Evolutionary conservation across 805 yeast genomes (phyloP).

Genomic region (Metschnikowia lachancei): DNA sequence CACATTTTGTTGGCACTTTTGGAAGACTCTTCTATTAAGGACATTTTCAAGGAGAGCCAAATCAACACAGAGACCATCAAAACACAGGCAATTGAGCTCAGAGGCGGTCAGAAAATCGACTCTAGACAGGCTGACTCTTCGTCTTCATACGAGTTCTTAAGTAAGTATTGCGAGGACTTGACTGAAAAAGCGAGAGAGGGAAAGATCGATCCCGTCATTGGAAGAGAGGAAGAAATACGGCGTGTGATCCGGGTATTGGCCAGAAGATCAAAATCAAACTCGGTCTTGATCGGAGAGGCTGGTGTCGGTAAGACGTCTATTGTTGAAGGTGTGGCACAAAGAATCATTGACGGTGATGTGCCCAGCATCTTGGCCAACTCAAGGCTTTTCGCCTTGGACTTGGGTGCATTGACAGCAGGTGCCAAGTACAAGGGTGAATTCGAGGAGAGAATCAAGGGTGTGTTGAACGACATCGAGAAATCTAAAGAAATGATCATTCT

Average conservation of each 20-base stretch:
- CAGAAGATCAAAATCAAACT: conserved; percentile 96
- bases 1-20: conserved; percentile 82
- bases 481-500: conserved; percentile 81
- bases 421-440: conserved; percentile 98
- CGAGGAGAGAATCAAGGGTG: conserved; percentile 97
- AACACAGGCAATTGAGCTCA: conserved; percentile 71
- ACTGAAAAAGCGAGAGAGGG: conserved; percentile 93
- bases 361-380: conserved; percentile 83
- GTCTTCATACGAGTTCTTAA: conserved; percentile 74
- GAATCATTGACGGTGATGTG: conserved; percentile 93
- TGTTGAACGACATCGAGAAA: conserved; percentile 87
- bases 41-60: conserved; percentile 66
- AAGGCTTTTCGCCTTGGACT: conserved; percentile 80
- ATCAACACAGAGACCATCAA: conserved; percentile 70
- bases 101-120: conserved; percentile 91
- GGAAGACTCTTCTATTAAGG: conserved; percentile 70
- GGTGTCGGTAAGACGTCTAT: conserved; percentile 99
- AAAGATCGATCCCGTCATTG: conserved; percentile 95
- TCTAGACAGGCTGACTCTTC: conserved; percentile 92
- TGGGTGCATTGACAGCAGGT: conserved; percentile 97
- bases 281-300: conserved; percentile 96
- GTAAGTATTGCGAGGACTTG: conserved; percentile 89
- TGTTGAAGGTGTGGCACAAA: conserved; percentile 97
- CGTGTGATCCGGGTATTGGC: conserved; percentile 92
- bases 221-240: conserved; percentile 97